A percentile compares a stretch with the other conserved stretches of the same genome.
Evolutionary conservation across 352 stramenopile species (phyloP).

Genomic region (Pythium periplocum): DNA sequence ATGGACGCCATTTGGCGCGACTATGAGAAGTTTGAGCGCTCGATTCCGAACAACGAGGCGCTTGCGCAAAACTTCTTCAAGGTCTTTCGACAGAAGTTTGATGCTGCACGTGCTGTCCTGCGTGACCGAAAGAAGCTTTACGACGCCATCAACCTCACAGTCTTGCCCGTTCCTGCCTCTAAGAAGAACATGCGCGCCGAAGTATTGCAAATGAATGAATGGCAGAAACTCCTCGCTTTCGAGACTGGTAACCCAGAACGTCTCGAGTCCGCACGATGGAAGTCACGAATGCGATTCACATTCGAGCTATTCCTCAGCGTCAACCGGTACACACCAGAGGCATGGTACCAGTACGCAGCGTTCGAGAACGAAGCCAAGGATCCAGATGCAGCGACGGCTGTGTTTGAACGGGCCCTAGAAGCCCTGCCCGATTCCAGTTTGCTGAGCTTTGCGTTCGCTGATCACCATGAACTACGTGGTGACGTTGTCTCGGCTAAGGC

Average conservation of each 20-base stretch:
- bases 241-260: constrained; percentile 78
- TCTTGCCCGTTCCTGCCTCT: constrained; percentile 46
- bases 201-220: constrained; percentile 53
- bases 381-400: constrained; percentile 45
- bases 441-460: constrained; percentile 70
- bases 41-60: constrained; percentile 85
- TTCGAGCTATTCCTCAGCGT: constrained; percentile 78
- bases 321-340: constrained; percentile 70
- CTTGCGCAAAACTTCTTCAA: constrained; percentile 88
- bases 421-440: constrained; percentile 78
- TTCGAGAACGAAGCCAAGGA: constrained; percentile 81
- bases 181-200: constrained; percentile 29
- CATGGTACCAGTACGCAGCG: constrained; percentile 82
- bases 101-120: constrained; percentile 69
- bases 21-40: constrained; percentile 85
- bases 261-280: constrained; percentile 70
- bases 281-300: constrained; percentile 79
- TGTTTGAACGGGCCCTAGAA: constrained; percentile 75
- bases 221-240: constrained; percentile 76
- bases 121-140: constrained; percentile 83
- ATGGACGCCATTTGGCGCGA: constrained; percentile 85
- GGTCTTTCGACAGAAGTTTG: constrained; percentile 80
- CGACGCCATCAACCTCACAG: constrained; percentile 67
- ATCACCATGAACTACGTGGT: constrained; percentile 75
- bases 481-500: constrained; percentile 58